Conservation (phyloP, 371 early-diverging fungal genomes). For the Mucor mucedo region DNA sequence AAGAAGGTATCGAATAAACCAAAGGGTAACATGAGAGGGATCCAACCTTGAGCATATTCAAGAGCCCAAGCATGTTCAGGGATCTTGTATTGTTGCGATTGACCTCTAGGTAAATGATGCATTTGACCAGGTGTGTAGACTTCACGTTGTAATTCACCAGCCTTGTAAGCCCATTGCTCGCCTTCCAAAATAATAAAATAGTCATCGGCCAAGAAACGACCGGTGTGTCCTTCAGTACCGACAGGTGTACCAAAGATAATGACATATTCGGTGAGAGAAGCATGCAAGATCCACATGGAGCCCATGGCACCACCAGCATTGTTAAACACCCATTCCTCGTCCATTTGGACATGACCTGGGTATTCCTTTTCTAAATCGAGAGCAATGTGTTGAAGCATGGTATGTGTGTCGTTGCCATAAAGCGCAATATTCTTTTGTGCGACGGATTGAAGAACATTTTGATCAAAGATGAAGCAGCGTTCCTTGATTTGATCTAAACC, state of each 20-base stretch:
- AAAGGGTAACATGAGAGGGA: conserved; percentile 62
- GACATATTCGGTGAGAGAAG: conserved; percentile 59
- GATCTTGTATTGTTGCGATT: conserved; percentile 58
- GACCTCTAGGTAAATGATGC: conserved; percentile 56
- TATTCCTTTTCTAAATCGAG: conserved; percentile 45
- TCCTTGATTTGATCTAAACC: conserved; percentile 49
- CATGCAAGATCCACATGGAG: conserved; percentile 60
- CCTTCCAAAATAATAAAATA: conserved; percentile 64
- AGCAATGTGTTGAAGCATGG: conserved; percentile 44
- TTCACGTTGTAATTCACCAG: conserved; percentile 47
- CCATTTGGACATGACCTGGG: conserved; percentile 49
- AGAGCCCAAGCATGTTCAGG: conserved; percentile 61
- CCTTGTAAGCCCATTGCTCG: conserved; percentile 59
- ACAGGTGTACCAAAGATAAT: conserved; percentile 63
- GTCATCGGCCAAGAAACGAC: conserved; percentile 57
- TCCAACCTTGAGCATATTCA: conserved; percentile 63
- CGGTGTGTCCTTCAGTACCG: conserved; percentile 63
- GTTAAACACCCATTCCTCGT: conserved; percentile 62
- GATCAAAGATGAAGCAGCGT: conserved; percentile 52
- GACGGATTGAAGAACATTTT: conserved; percentile 43
- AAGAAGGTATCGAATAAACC: conserved; percentile 55
- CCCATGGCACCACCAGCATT: conserved; percentile 67
- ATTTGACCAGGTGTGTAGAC: conserved; percentile 55
- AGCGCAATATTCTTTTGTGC: conserved; percentile 52
- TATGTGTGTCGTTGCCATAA: conserved; percentile 39